These are phyloP conservation scores for Dictyophora rubrovolvata DNA, from an alignment of 768 basidiomycete genomes.

Conservation along the genomic window DNA sequence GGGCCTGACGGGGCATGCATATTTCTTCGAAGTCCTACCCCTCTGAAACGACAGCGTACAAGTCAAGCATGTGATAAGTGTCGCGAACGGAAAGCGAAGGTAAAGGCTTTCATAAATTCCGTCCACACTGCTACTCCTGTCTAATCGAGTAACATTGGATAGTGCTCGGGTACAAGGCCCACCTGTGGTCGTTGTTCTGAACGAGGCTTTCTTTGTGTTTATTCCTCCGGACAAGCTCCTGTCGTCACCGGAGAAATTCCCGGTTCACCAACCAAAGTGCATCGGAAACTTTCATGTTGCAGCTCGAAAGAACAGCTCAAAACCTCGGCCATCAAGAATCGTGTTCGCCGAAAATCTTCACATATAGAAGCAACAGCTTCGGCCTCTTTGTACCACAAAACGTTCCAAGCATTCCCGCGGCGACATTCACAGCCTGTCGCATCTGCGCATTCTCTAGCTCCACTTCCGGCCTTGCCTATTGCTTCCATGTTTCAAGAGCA, in stretches of 20 bases:
- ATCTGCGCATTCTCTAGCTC: neutral
- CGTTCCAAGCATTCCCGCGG: neutral
- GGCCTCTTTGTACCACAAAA: neutral
- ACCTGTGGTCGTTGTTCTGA: constrained; percentile 53
- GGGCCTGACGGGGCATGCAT: constrained; percentile 26
- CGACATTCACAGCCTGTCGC: neutral
- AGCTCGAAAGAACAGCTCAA: neutral
- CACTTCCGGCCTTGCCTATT: neutral
- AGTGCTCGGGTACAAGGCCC: constrained; percentile 69
- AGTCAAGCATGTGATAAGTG: constrained; percentile 72
- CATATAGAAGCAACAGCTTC: neutral
- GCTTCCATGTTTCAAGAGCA: neutral
- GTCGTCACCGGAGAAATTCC: neutral
- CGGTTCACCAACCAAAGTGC: neutral
- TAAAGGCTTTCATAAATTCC: constrained; percentile 19
- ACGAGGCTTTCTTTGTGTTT: constrained; percentile 52
- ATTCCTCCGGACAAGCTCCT: constrained; percentile 17
- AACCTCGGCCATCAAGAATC: neutral
- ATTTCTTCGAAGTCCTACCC: constrained; percentile 30
- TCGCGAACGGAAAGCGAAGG: constrained; percentile 64
- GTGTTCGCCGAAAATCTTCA: neutral
- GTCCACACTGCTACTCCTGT: neutral
- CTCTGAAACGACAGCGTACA: constrained; percentile 38
- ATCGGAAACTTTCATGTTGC: neutral
- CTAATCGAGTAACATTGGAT: constrained; percentile 5